Conservation (phyloP, 768 basidiomycete species). For the Tremella mesenterica region DNA sequence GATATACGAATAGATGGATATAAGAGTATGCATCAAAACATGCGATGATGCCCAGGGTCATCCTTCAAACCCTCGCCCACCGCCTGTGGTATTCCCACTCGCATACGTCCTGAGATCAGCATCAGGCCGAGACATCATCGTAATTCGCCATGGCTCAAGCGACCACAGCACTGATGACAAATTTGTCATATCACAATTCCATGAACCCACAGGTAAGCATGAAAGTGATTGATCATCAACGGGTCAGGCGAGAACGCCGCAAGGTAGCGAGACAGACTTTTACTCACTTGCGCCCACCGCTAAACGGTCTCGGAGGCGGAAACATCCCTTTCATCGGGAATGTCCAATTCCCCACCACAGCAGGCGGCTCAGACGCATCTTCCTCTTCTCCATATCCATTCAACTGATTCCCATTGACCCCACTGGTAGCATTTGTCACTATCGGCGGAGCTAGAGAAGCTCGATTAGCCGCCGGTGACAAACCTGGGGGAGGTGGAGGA, state of each 20-base stretch:
- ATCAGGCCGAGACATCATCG: no score
- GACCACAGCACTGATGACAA: no score
- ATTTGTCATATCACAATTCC: no score
- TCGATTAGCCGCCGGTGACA: conserved; percentile 9
- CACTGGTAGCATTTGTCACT: conserved; percentile 3
- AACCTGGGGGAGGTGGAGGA: conserved; percentile 28
- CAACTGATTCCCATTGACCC: not conserved
- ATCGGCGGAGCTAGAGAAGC: conserved; percentile 23
- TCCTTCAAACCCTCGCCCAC: conserved; percentile 23
- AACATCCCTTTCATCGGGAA: conserved; percentile 45
- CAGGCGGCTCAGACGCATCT: conserved; percentile 33
- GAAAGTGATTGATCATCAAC: no score
- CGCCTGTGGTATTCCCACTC: conserved; percentile 25
- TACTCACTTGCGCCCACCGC: conserved; percentile 36
- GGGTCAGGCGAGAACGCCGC: no score
- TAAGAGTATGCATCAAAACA: no score
- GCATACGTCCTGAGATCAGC: conserved; percentile 28
- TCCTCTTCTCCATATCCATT: conserved; percentile 15
- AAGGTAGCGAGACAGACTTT: not conserved
- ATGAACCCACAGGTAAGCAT: no score
- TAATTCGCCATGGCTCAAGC: no score
- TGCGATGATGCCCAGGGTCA: no score
- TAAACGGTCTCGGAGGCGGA: conserved; percentile 37
- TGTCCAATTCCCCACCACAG: conserved; percentile 38
- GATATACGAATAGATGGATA: no score